Percentiles rank a stretch among this genome's conserved stretches.
Evolutionary conservation across 164 flowering plant genomes (phyloP).

Genomic region (Piper betle): DNA sequence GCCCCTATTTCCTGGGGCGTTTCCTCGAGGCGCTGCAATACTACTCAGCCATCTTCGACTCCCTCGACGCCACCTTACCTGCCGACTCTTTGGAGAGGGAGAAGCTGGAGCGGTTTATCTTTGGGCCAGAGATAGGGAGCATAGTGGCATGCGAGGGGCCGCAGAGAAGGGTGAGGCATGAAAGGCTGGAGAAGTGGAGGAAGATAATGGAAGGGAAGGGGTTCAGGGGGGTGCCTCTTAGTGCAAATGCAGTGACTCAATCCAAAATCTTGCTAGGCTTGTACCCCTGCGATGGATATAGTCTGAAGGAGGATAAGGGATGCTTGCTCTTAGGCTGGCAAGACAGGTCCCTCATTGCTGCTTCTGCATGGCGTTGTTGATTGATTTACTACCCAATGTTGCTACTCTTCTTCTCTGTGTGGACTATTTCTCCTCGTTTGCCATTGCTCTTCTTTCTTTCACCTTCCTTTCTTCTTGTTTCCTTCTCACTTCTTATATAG

Average conservation of each 20-base stretch:
- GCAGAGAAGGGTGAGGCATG: constrained; percentile 57
- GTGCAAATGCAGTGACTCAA: constrained; percentile 57
- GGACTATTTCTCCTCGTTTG: background rate
- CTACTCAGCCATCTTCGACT: constrained; percentile 66
- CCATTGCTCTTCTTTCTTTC: background rate
- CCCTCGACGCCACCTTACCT: constrained; percentile 59
- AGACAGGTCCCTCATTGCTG: constrained; percentile 55
- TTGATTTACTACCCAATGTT: background rate
- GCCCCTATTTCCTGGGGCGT: constrained; percentile 57
- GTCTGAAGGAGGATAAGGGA: constrained; percentile 52
- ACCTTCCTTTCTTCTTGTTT: background rate
- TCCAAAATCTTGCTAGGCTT: constrained; percentile 46
- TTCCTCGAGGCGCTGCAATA: constrained; percentile 65
- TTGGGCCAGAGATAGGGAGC: constrained; percentile 56
- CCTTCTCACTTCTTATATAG: background rate
- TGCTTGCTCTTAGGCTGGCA: constrained; percentile 78
- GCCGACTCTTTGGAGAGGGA: constrained; percentile 45
- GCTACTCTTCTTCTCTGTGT: background rate
- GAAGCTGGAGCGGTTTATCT: constrained; percentile 62
- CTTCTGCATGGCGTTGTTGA: constrained; percentile 69
- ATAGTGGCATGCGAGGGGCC: constrained; percentile 61
- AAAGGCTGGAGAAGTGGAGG: constrained; percentile 72
- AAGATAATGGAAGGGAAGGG: constrained; percentile 59
- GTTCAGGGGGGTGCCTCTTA: constrained; percentile 42
- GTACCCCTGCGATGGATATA: constrained; percentile 53